These are phyloP conservation scores for Echinochloa phyllopogon DNA, from an alignment of 176 grass and related monocot genomes.

Conservation along the genomic window DNA sequence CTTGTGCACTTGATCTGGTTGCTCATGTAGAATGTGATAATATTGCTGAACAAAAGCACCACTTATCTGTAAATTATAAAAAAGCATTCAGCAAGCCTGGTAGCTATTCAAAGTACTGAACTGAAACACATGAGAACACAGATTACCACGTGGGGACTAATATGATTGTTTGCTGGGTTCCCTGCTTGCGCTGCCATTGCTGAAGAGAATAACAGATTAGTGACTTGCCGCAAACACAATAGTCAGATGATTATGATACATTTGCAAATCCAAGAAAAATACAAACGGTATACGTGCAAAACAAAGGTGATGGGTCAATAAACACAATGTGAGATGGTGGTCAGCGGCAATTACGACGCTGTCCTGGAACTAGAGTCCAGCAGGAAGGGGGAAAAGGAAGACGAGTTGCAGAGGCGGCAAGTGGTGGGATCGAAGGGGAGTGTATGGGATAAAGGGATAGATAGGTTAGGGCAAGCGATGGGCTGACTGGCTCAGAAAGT, in stretches of 20 bases:
- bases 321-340: neutral
- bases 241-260: neutral
- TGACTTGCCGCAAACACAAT: neutral
- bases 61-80: slow-evolving; percentile 62
- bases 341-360: too few relatives aligned
- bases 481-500: too few relatives aligned
- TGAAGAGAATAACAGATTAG: slow-evolving; percentile 33
- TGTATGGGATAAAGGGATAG: too few relatives aligned
- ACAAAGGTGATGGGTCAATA: neutral
- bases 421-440: too few relatives aligned
- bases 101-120: neutral
- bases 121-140: neutral
- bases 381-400: too few relatives aligned
- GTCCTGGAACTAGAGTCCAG: too few relatives aligned
- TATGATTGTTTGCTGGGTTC: slow-evolving; percentile 15
- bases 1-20: slow-evolving; percentile 78
- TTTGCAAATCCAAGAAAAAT: neutral
- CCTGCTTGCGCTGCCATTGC: slow-evolving; percentile 62
- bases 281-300: neutral
- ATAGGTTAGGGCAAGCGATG: too few relatives aligned
- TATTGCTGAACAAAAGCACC: slow-evolving; percentile 91
- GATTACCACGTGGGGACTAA: slow-evolving; percentile 70
- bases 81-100: neutral
- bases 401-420: too few relatives aligned
- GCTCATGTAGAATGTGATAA: slow-evolving; percentile 74